A percentile compares a stretch with the other conserved stretches of the same genome.
Conservation (phyloP, 2,329 filamentous ascomycete species). For the Colletotrichum agaves region DNA sequence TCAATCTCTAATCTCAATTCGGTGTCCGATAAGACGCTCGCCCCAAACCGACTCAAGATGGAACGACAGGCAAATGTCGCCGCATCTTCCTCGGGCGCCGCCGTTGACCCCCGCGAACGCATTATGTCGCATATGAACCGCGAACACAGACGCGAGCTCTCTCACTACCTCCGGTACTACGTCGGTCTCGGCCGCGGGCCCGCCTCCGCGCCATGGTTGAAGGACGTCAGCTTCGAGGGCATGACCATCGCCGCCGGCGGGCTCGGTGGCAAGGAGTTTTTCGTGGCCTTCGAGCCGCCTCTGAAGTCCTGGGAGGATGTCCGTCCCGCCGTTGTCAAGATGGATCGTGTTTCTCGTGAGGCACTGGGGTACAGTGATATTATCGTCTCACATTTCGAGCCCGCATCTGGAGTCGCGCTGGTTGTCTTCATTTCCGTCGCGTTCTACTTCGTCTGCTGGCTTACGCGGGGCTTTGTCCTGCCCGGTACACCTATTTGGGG, state of each 20-base stretch:
- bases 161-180: slow-evolving; percentile 82
- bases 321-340: slow-evolving; percentile 76
- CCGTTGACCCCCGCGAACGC: slow-evolving; percentile 46
- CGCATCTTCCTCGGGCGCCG: background rate
- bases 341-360: slow-evolving; percentile 68
- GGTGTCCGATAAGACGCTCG: background rate
- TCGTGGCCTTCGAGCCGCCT: slow-evolving; percentile 75
- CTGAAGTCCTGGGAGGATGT: slow-evolving; percentile 75
- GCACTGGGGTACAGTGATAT: slow-evolving; percentile 68
- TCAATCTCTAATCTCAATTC: background rate
- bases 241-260: slow-evolving; percentile 67
- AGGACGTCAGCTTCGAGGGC: slow-evolving; percentile 71
- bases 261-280: slow-evolving; percentile 55
- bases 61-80: slow-evolving; percentile 13
- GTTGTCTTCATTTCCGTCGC: slow-evolving; percentile 65
- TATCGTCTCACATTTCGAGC: slow-evolving; percentile 52
- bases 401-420: slow-evolving; percentile 57
- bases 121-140: slow-evolving; percentile 86
- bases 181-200: slow-evolving; percentile 64
- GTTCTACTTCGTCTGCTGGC: slow-evolving; percentile 64
- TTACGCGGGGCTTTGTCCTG: slow-evolving; percentile 60
- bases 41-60: background rate
- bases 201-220: slow-evolving; percentile 68
- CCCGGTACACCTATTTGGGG: slow-evolving; percentile 62
- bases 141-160: slow-evolving; percentile 80